A percentile compares a stretch with the other conserved stretches of the same genome.
Conservation (phyloP, 768 basidiomycete species). For the Leccinum sublutescens region DNA sequence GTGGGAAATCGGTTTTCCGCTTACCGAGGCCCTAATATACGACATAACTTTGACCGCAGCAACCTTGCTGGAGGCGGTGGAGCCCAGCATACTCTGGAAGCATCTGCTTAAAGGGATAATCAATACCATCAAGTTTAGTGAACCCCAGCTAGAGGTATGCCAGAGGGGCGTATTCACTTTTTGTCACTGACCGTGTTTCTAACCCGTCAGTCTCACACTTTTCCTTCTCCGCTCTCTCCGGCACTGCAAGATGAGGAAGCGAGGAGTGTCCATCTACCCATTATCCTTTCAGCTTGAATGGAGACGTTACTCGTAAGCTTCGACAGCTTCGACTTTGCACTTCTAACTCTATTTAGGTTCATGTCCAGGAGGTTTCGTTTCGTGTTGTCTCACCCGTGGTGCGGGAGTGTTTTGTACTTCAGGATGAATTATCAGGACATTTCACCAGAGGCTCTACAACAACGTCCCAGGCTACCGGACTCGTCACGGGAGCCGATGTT, state of each 20-base stretch:
- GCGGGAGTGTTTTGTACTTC: slow-evolving; percentile 45
- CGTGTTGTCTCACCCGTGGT: slow-evolving; percentile 37
- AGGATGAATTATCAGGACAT: slow-evolving; percentile 54
- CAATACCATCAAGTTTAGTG: slow-evolving; percentile 49
- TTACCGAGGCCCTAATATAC: slow-evolving; percentile 77
- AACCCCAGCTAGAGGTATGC: slow-evolving; percentile 47
- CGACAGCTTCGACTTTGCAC: neutral
- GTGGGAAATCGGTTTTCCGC: slow-evolving; percentile 86
- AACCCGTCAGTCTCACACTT: slow-evolving; percentile 66
- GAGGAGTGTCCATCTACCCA: slow-evolving; percentile 73
- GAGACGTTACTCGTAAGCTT: slow-evolving; percentile 60
- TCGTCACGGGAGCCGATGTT: slow-evolving; percentile 34
- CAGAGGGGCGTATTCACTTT: neutral
- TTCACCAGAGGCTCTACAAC: slow-evolving; percentile 47
- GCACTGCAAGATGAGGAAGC: slow-evolving; percentile 81
- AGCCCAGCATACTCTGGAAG: slow-evolving; percentile 87
- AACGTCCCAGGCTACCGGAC: slow-evolving; percentile 47
- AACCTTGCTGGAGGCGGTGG: slow-evolving; percentile 87
- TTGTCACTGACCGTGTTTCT: slow-evolving; percentile 7
- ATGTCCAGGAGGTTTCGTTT: slow-evolving; percentile 36
- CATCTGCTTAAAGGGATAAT: slow-evolving; percentile 61
- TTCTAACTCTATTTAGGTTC: slow-evolving; percentile 29
- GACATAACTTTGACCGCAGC: slow-evolving; percentile 82
- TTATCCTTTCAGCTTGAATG: slow-evolving; percentile 68
- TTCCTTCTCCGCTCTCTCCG: slow-evolving; percentile 73